Conservation (phyloP, 768 basidiomycete genomes). For the Gymnopilus junonius region DNA sequence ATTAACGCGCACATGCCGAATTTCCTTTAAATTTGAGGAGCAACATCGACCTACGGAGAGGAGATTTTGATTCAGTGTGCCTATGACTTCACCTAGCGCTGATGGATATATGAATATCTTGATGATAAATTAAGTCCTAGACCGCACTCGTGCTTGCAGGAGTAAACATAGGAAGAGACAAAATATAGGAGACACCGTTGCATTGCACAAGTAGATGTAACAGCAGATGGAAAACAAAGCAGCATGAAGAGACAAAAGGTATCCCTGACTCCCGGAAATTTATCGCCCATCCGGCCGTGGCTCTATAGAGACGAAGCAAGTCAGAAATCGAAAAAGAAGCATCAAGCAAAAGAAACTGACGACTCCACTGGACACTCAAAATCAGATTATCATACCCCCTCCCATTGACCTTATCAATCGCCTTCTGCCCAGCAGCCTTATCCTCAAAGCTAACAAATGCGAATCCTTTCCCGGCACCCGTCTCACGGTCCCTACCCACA, state of each 20-base stretch:
- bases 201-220: conserved; percentile 14
- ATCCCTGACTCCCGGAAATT: conserved; percentile 6
- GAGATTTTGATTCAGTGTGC: no score
- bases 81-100: no score
- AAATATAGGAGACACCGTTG: not conserved
- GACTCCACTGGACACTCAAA: conserved; percentile 65
- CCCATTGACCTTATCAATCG: conserved; percentile 91
- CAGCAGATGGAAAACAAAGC: conserved; percentile 5
- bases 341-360: conserved; percentile 46
- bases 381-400: conserved; percentile 94
- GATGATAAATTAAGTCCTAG: not conserved
- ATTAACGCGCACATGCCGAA: not conserved
- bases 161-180: not conserved
- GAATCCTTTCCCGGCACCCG: conserved; percentile 94
- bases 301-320: no score
- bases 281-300: conserved; percentile 40
- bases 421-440: conserved; percentile 75
- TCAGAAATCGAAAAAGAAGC: no score
- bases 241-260: conserved; percentile 9
- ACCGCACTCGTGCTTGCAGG: not conserved
- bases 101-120: no score
- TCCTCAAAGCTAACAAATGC: conserved; percentile 98
- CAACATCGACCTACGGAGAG: no score
- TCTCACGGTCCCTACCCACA: conserved; percentile 93
- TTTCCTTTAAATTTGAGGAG: not conserved